These are phyloP conservation scores for Scutellaria minor DNA, from an alignment of 257 asterid species.

Conservation along the genomic window DNA sequence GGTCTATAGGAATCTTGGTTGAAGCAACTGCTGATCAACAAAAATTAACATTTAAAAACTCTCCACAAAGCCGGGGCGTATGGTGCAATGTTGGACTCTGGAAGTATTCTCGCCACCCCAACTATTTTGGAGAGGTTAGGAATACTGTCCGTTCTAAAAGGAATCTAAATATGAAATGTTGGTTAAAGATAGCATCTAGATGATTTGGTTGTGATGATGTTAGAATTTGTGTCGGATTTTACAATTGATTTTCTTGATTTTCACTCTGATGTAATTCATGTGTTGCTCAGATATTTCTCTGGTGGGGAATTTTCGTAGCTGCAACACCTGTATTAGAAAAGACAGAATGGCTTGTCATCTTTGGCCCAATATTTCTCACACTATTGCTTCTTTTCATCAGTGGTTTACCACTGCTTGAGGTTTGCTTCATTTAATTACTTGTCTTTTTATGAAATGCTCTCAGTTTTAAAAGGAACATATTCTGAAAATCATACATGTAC, in stretches of 20 bases:
- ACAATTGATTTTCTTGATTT: not conserved
- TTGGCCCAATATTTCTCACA: constrained; percentile 83
- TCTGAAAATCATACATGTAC: constrained; percentile 22
- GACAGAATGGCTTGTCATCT: constrained; percentile 85
- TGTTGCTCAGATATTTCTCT: constrained; percentile 73
- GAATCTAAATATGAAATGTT: not conserved
- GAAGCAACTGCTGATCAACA: constrained; percentile 95
- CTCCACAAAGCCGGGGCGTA: constrained; percentile 74
- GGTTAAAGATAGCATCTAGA: not conserved
- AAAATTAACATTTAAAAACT: constrained; percentile 70
- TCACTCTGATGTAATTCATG: not conserved
- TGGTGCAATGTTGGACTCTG: constrained; percentile 89
- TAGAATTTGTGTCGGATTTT: constrained; percentile 1
- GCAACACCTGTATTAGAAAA: constrained; percentile 80
- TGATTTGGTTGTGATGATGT: not conserved
- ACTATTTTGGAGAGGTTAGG: constrained; percentile 92
- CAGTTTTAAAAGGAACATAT: not conserved
- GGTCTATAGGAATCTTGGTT: constrained; percentile 61
- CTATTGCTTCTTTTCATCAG: constrained; percentile 83
- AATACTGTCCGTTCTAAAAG: not conserved
- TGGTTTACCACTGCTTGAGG: constrained; percentile 95
- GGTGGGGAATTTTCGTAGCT: constrained; percentile 98
- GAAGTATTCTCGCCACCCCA: constrained; percentile 98
- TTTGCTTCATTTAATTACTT: constrained; percentile 26
- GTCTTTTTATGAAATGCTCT: not conserved